Conservation (phyloP, 768 basidiomycete genomes). For the Cantharellus cinnabarinus region DNA sequence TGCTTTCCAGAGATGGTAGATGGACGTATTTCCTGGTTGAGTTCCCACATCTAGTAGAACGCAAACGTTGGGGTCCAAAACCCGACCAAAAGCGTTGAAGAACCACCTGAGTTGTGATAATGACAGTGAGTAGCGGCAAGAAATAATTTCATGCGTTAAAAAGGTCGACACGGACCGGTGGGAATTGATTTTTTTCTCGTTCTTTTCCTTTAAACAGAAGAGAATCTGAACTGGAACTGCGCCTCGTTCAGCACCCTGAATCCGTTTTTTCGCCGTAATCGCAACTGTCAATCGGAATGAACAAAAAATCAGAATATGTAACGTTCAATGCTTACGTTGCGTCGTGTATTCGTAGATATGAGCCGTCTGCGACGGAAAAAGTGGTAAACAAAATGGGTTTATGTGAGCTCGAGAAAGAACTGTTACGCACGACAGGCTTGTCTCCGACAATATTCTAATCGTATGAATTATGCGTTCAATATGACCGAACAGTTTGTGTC, state of each 20-base stretch:
- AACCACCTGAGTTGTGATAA: conserved; percentile 34
- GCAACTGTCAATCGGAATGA: conserved; percentile 31
- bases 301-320: background rate
- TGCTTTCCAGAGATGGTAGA: conserved; percentile 89
- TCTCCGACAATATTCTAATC: conserved; percentile 52
- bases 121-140: background rate
- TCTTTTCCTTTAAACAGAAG: conserved; percentile 82
- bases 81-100: conserved; percentile 72
- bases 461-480: background rate
- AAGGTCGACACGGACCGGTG: conserved; percentile 21
- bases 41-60: conserved; percentile 77
- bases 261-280: conserved; percentile 60
- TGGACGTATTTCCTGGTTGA: conserved; percentile 68
- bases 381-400: background rate
- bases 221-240: conserved; percentile 80
- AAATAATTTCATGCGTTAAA: background rate
- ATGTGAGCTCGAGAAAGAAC: background rate
- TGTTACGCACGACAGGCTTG: conserved; percentile 32
- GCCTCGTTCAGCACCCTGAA: conserved; percentile 59
- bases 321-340: conserved; percentile 35
- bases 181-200: conserved; percentile 91
- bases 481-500: background rate
- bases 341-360: conserved; percentile 92
- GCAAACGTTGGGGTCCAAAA: conserved; percentile 77
- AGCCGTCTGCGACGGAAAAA: conserved; percentile 23